A percentile compares a stretch with the other conserved stretches of the same genome.
Conservation (phyloP, 140 eudicot species). For the Senecio squalidus region DNA sequence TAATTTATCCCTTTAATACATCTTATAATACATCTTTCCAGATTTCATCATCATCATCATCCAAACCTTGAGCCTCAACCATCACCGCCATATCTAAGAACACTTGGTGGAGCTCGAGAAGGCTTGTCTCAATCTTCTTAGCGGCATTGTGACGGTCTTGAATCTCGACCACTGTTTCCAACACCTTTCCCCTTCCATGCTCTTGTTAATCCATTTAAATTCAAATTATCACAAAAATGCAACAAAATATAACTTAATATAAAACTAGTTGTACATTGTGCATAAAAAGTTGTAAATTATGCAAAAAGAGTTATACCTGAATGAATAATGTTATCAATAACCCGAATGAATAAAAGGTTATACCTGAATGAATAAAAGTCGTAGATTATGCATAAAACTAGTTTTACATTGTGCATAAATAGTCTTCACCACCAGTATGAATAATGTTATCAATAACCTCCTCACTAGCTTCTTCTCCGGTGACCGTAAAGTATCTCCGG, state of each 20-base stretch:
- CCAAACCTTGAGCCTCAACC: constrained; percentile 96
- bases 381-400: too few relatives aligned
- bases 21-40: too few relatives aligned
- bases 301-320: too few relatives aligned
- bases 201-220: constrained; percentile 32
- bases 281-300: too few relatives aligned
- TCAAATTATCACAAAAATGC: neutral
- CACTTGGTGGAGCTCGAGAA: constrained; percentile 89
- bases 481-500: constrained; percentile 75
- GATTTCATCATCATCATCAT: constrained; percentile 82
- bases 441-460: constrained; percentile 31
- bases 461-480: constrained; percentile 71
- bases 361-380: too few relatives aligned
- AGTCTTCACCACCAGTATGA: neutral
- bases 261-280: too few relatives aligned
- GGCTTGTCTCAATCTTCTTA: constrained; percentile 75
- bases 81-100: constrained; percentile 92
- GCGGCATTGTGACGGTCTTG: constrained; percentile 89
- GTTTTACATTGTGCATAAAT: too few relatives aligned
- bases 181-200: constrained; percentile 79
- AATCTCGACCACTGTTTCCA: constrained; percentile 91
- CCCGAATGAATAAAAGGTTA: too few relatives aligned
- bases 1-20: too few relatives aligned
- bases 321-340: too few relatives aligned
- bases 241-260: neutral